Conservation (phyloP, 2,329 filamentous ascomycete genomes). For the Phialemonium atrogriseum region DNA sequence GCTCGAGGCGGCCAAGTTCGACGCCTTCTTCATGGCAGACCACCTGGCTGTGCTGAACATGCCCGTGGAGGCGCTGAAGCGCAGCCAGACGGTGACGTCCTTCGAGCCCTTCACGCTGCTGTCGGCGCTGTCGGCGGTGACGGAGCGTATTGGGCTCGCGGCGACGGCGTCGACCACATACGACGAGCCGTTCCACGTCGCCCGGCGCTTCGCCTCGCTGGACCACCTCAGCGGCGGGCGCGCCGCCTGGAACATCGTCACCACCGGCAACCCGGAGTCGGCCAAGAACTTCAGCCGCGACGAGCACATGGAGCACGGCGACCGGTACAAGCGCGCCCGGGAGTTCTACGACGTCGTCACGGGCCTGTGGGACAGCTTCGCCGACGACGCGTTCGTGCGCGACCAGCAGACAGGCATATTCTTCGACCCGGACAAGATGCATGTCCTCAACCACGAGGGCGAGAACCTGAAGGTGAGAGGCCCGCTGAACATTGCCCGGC, state of each 20-base stretch:
- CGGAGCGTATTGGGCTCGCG: constrained; percentile 40
- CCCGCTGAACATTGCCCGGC: constrained; percentile 42
- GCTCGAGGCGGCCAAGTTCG: constrained; percentile 44
- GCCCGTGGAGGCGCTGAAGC: constrained; percentile 46
- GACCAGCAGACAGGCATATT: constrained; percentile 37
- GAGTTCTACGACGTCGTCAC: constrained; percentile 47
- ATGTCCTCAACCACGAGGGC: constrained; percentile 42
- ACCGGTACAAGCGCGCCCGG: constrained; percentile 40
- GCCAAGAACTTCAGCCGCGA: constrained; percentile 43
- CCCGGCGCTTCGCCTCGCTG: constrained; percentile 43
- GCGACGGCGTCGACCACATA: constrained; percentile 47
- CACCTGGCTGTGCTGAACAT: constrained; percentile 47
- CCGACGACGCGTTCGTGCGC: constrained; percentile 44
- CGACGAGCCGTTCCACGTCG: constrained; percentile 45
- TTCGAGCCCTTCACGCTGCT: constrained; percentile 48
- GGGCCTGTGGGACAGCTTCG: constrained; percentile 45
- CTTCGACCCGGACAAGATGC: constrained; percentile 42
- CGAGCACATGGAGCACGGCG: constrained; percentile 38
- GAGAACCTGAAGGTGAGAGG: constrained; percentile 36
- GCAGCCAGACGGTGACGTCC: constrained; percentile 49
- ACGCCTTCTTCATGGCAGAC: constrained; percentile 50
- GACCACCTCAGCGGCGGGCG: constrained; percentile 43
- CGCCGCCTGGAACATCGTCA: constrained; percentile 47
- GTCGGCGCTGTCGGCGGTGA: constrained; percentile 38
- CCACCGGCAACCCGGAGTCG: constrained; percentile 42